phyloP scores from a whole-genome alignment of 805 yeast species.

The Monosporozyma solicola region DNA sequence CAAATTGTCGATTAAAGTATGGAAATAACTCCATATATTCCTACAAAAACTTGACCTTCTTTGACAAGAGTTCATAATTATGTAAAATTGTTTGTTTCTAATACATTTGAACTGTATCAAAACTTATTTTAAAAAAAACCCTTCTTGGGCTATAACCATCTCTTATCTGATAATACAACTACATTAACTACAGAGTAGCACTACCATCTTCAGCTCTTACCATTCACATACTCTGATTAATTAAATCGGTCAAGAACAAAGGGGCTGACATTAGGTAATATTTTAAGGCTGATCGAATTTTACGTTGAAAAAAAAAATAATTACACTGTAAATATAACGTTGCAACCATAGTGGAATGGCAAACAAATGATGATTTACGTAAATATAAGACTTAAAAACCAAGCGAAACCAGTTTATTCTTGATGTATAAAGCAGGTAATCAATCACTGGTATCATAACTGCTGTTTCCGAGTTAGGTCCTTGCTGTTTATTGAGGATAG shows the following conservation, averaged over 20 bases:
- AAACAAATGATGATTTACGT: background rate
- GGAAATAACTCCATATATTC: no score
- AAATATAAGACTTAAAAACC: background rate
- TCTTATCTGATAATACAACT: background rate
- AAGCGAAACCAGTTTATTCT: background rate
- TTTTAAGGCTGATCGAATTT: background rate
- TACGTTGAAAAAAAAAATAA: background rate
- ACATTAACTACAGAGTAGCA: no score
- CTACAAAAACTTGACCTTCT: no score
- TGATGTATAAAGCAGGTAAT: background rate
- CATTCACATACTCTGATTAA: background rate
- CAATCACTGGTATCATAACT: background rate
- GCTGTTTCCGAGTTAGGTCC: background rate
- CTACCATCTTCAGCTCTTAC: background rate
- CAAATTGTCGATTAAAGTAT: background rate
- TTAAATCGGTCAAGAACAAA: background rate
- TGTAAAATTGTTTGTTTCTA: background rate
- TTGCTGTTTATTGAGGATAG: background rate
- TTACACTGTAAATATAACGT: background rate
- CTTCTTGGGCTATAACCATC: background rate
- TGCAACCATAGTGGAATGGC: background rate
- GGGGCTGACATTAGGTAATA: background rate
- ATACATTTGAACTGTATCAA: background rate
- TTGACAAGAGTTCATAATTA: no score
- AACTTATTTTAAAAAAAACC: background rate